A percentile compares a stretch with the other conserved stretches of the same genome.
Conservation (phyloP, 164 flowering plant species). For the Piper longum region DNA sequence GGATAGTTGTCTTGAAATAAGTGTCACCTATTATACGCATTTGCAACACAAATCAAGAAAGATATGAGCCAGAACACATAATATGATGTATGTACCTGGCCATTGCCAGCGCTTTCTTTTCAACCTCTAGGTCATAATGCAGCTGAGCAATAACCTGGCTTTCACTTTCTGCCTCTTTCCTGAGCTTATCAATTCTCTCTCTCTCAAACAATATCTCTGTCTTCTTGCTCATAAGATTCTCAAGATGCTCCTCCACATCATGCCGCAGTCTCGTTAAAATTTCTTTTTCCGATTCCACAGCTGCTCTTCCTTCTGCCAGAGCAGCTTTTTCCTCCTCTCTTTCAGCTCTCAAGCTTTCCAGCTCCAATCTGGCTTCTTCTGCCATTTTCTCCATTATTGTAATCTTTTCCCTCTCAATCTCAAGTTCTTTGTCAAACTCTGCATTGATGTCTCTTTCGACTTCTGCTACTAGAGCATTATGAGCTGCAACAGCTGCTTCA, state of each 20-base stretch:
- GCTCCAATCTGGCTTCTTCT: constrained; percentile 61
- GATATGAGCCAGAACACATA: no score
- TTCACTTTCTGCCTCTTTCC: constrained; percentile 63
- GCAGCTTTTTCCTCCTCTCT: constrained; percentile 47
- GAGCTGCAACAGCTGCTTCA: constrained; percentile 85
- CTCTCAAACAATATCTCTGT: constrained; percentile 67
- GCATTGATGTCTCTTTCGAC: constrained; percentile 82
- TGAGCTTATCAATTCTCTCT: constrained; percentile 57
- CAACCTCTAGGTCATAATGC: constrained; percentile 91
- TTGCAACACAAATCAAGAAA: background rate
- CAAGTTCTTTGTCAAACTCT: constrained; percentile 66
- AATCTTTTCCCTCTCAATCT: constrained; percentile 59
- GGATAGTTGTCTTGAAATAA: no score
- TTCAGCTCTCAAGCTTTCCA: constrained; percentile 59
- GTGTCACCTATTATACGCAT: background rate
- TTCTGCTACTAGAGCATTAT: constrained; percentile 78
- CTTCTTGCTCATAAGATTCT: constrained; percentile 58
- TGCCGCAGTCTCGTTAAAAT: constrained; percentile 53
- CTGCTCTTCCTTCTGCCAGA: constrained; percentile 52
- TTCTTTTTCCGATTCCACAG: constrained; percentile 84
- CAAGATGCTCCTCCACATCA: constrained; percentile 78
- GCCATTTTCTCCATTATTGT: constrained; percentile 73
- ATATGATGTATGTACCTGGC: constrained; percentile 51
- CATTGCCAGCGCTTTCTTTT: constrained; percentile 84
- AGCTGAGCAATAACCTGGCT: constrained; percentile 53